Conservation (phyloP, 225 moss, liverwort and hornwort genomes). For the Sphagnum contortum region DNA sequence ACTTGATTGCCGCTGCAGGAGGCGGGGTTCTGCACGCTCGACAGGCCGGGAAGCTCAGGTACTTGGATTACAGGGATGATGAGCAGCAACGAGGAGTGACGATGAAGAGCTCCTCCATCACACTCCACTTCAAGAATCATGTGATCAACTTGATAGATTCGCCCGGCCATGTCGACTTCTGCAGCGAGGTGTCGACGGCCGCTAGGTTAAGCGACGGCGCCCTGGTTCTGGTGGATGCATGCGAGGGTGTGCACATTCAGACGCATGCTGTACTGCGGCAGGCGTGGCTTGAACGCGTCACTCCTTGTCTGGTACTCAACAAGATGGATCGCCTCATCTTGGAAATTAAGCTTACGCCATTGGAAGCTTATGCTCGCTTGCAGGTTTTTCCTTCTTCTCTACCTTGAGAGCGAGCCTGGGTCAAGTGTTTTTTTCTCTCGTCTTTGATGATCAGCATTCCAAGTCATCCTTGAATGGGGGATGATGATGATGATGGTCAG, state of each 20-base stretch:
- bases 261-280: slow-evolving; percentile 95
- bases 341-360: slow-evolving; percentile 90
- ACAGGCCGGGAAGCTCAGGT: slow-evolving; percentile 89
- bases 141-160: slow-evolving; percentile 91
- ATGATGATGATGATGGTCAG: too few species aligned
- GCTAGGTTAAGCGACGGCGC: slow-evolving; percentile 94
- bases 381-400: slow-evolving; percentile 25
- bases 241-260: slow-evolving; percentile 97
- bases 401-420: too few species aligned
- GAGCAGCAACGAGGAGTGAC: slow-evolving; percentile 96
- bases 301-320: slow-evolving; percentile 86
- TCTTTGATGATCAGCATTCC: too few species aligned
- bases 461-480: too few species aligned
- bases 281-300: slow-evolving; percentile 93
- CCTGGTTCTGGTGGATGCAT: slow-evolving; percentile 79
- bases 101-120: slow-evolving; percentile 96
- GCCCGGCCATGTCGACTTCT: slow-evolving; percentile 94
- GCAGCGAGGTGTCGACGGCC: slow-evolving; percentile 92
- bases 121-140: slow-evolving; percentile 43
- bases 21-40: slow-evolving; percentile 82
- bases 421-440: too few species aligned
- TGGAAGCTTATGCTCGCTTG: slow-evolving; percentile 90
- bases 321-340: slow-evolving; percentile 88
- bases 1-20: slow-evolving; percentile 84
- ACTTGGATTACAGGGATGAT: slow-evolving; percentile 85